Evolutionary conservation across 2,329 filamentous ascomycete genomes (phyloP), one percentile per base, ranked within the genome.

Genomic region (Trichophyton schoenleinii): DNA sequence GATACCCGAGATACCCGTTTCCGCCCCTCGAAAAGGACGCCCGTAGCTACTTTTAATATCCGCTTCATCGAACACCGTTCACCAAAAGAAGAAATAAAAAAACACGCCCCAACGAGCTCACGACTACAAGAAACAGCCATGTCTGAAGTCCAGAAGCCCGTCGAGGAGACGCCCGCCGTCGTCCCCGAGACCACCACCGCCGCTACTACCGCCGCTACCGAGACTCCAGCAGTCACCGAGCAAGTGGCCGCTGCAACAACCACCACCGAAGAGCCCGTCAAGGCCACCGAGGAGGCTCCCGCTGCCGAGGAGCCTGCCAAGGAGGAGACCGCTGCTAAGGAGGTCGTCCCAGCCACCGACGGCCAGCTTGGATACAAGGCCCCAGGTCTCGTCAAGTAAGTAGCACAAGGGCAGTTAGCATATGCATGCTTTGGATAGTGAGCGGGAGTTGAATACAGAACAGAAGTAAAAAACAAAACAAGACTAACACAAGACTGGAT

Each of bases 281-380:
- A 62, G 28, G 52, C n/a, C 46, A 66, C 65, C 63, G 75, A 78
- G 69, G 72, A 71, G 59, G 66, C 71, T 60, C 41, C 41, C 15
- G 41, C 41, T n/a, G 68, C 69, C 60, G 74, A 75, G 41, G 67
- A 71, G 36, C 58, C 68, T 34, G 68, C 69, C 38, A 74, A 75
- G 66, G 65, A 66, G 15, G 71, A 76, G 64, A 60, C 68, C 9
- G 41, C 41, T 44, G n/a, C 41, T 44, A 67, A 66, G 58, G 67
- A 67, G 60, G 67, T 78, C 60, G 85, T 86, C 77, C 87, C 88
- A 64, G 81, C 92, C 64, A 87, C 88, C 74, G 91, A 95, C 77
- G 92, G 91, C 65, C 80, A 84, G 68, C 83, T 97, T 60, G 88
- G 88, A 75, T 89, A 95, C 87, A 96, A 96, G 85, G 87, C 84